Conservation (phyloP, 2,329 filamentous ascomycete genomes). For the Metarhizium guizhouense region DNA sequence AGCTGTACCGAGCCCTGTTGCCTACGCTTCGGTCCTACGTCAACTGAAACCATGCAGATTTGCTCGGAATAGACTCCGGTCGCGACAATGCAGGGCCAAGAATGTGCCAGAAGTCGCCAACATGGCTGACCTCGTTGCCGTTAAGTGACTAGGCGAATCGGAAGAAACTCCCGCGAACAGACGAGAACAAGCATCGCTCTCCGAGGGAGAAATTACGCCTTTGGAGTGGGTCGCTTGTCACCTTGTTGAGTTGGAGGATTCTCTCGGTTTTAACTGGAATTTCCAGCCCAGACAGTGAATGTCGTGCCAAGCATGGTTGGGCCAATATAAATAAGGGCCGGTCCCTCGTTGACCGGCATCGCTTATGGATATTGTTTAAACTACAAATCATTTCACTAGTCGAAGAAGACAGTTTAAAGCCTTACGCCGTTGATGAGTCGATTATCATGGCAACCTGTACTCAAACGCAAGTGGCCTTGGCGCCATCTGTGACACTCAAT, state of each 20-base stretch:
- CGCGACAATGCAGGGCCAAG: not conserved
- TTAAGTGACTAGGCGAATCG: not conserved
- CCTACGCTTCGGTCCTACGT: too few relatives aligned
- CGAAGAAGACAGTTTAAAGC: not conserved
- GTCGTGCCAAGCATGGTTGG: not conserved
- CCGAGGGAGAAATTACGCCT: not conserved
- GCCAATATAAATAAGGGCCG: not conserved
- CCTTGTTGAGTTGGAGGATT: not conserved
- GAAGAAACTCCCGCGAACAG: not conserved
- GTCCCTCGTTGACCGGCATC: not conserved
- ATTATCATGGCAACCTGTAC: not conserved
- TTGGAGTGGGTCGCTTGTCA: constrained; percentile 1
- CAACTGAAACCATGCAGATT: too few relatives aligned
- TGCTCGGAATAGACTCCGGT: not conserved
- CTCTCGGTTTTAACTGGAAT: not conserved
- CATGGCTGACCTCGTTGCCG: not conserved
- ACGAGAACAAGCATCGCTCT: not conserved
- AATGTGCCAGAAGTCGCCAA: not conserved
- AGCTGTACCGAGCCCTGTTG: too few relatives aligned
- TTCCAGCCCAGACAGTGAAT: not conserved
- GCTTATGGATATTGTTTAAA: too few relatives aligned
- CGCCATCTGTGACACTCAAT: not conserved
- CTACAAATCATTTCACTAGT: not conserved
- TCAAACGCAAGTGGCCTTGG: not conserved
- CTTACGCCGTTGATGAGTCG: too few relatives aligned